These are phyloP conservation scores for Hemerocallis citrina DNA, from an alignment of 106 monocot genomes.

Conservation along the genomic window DNA sequence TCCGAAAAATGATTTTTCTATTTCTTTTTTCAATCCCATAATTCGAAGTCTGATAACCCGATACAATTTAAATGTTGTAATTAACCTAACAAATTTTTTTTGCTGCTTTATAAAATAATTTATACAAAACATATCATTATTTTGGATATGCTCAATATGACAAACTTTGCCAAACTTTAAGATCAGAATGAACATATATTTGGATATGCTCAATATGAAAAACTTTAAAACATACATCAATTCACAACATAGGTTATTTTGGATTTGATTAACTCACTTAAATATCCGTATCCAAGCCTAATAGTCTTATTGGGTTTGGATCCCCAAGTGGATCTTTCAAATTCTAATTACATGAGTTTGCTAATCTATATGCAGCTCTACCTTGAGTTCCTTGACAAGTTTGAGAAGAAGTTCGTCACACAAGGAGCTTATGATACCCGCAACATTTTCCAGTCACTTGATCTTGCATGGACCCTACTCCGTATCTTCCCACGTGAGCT, in stretches of 20 bases:
- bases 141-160: too few relatives aligned
- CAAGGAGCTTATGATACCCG: conserved; percentile 96
- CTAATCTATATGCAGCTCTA: conserved; percentile 51
- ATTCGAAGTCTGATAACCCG: too few relatives aligned
- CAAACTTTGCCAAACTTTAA: too few relatives aligned
- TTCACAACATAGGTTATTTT: too few relatives aligned
- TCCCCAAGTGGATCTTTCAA: neutral
- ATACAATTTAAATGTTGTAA: too few relatives aligned
- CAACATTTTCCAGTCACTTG: conserved; percentile 91
- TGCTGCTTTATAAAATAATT: neutral
- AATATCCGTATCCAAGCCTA: too few relatives aligned
- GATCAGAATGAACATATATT: too few relatives aligned
- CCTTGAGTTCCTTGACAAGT: conserved; percentile 88
- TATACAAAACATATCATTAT: neutral
- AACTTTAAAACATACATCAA: too few relatives aligned
- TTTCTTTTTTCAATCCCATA: too few relatives aligned
- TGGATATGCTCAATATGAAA: too few relatives aligned
- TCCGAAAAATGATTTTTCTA: too few relatives aligned
- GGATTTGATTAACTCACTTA: too few relatives aligned
- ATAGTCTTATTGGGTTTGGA: neutral
- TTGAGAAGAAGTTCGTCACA: conserved; percentile 79
- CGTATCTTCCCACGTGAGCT: conserved; percentile 91
- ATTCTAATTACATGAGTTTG: neutral
- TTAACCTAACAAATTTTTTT: neutral
- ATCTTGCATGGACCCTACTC: conserved; percentile 80